Base-by-base conservation (phyloP, 495 filamentous ascomycete genomes). In the Penicillium longicatenatum region DNA sequence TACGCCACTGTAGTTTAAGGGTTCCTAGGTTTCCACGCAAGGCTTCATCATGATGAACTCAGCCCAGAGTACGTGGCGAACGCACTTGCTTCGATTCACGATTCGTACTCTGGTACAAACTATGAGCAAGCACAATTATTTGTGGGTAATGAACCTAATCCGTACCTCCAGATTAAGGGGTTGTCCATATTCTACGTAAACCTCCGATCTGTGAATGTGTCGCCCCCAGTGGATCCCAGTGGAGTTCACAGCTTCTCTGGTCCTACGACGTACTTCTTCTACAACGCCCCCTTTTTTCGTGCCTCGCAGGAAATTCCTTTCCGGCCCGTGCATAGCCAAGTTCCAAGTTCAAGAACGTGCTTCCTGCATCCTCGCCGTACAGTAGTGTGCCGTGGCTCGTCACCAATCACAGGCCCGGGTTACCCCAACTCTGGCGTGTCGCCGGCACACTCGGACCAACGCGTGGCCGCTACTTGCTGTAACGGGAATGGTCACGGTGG, bases 381-480 rank as follows among this genome's bases (percentile, higher is more conserved):
- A 48, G 24, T 48, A 6, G 21, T 44, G 37, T 42, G 37, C 39
- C 51, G 51, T 54, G 51, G 33, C n/a, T 17, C 0, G 16, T 33
- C 24, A 30, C 52, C 52, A 54, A 54, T 54, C 52, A 48, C n/a
- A 11, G 24, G 14, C 33, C 46, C 48, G 30, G 48, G 5, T 39
- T 39, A 39, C n/a, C 33, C 44, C 14, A 33, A 17, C 30, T 20
- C 47, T 31, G 42, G 37, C 33, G 50, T 52, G 19, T 43, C 61
- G 53, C 55, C 59, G 50, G 43, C 29, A 42, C 57, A 51, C 58
- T 66, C 58, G 61, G 63, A 46, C 63, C 66, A 69, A 33, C 58
- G 55, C 58, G 63, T 60, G 55, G 66, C 55, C 60, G 53, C 19
- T 48, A 17, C 52, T 26, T 66, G 31, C 66, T 64, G 20, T 41